Evolutionary conservation across 2,329 filamentous ascomycete genomes (phyloP), one percentile per base, ranked within the genome.

Genomic region (Metarhizium guizhouense): DNA sequence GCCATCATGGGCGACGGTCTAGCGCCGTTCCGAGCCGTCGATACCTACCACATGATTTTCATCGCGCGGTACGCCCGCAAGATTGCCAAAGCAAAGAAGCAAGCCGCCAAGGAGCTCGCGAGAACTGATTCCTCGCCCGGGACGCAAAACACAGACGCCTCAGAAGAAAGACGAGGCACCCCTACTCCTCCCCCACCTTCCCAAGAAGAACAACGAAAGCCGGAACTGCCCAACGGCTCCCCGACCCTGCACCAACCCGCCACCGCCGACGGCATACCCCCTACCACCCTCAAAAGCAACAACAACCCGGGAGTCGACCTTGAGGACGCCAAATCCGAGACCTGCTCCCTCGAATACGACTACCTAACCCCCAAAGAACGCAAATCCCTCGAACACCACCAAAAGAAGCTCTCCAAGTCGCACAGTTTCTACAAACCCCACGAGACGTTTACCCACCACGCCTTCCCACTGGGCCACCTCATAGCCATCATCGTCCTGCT

Each of bases 371-470:
- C 74, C 4, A 72, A 79, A 57, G 87, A 94, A 67, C 86, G 91
- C 64, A 77, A 78, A 57, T 82, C 79, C 51, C 78, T 95, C 10
- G 78, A 85, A 52, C 85, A 94, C 66, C 90, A 95, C 64, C 87
- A 92, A 65, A 79, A 77, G 61, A 93, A 92, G 64, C 87, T 94
- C 64, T 80, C 86, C 65, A 90, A 87, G 62, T 90, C 86, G 0
- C 90, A 95, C 68, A 91, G 87, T 6, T 95, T 93, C 70, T 95
- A 95, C 76, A 92, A 92, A 64, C 89, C 90, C 0, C 87, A 95
- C 68, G 90, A 95, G 70, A 95, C 90, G 0, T 77, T 83, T 38
- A 95, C 90, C 0, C 90, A 95, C 67, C 79, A 84, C 65, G 86
- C 90, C 0, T 95, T 95, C 59, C 88, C 90, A 0, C 74, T 92